phyloP scores from a whole-genome alignment of 306 rosid species.

The Psophocarpus tetragonolobus region DNA sequence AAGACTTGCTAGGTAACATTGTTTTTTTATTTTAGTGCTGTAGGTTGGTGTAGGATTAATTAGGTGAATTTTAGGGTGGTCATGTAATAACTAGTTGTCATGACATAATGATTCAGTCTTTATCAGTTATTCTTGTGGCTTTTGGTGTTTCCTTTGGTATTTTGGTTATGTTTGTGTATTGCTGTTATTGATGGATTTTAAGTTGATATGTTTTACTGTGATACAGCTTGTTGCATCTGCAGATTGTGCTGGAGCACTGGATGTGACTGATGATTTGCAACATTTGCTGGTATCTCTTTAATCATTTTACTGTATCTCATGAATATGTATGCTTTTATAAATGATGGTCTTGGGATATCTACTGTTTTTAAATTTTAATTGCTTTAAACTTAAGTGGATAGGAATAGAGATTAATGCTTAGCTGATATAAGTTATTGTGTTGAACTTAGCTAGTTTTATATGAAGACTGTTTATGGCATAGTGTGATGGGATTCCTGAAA shows the following conservation, averaged over 20 bases:
- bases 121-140: background rate
- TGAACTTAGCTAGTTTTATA: background rate
- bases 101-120: background rate
- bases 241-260: slow-evolving; percentile 99
- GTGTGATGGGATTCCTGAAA: slow-evolving; percentile 17
- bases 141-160: background rate
- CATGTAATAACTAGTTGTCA: background rate
- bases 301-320: slow-evolving; percentile 7
- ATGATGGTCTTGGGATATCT: background rate
- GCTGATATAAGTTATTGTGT: background rate
- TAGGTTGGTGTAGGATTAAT: slow-evolving; percentile 14
- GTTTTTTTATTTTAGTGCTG: too few species aligned
- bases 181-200: slow-evolving; percentile 16
- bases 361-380: background rate
- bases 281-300: slow-evolving; percentile 68
- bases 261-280: slow-evolving; percentile 89
- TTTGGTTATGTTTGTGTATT: slow-evolving; percentile 11
- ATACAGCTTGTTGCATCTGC: slow-evolving; percentile 96
- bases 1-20: too few species aligned
- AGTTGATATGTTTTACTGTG: slow-evolving; percentile 62
- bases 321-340: background rate
- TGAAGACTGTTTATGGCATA: slow-evolving; percentile 11
- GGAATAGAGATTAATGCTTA: slow-evolving; percentile 2
- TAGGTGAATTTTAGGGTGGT: background rate
- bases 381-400: background rate